Evolutionary conservation across 2,329 filamentous ascomycete genomes (phyloP).

Genomic region (Sarocladiaceae sp.): DNA sequence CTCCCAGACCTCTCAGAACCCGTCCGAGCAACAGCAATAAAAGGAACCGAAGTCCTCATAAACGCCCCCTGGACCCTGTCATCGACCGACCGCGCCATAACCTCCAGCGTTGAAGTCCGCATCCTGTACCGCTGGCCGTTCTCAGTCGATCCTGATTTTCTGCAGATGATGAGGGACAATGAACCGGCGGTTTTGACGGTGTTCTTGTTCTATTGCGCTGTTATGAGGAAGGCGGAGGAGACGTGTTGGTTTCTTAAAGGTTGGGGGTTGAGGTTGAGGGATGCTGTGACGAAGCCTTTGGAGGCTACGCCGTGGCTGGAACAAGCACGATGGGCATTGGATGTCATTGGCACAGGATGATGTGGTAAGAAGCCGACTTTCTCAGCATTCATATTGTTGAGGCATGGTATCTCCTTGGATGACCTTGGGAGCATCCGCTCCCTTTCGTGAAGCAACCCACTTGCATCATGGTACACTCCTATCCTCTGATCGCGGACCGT

Average conservation of each 20-base stretch:
- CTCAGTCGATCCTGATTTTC: background rate
- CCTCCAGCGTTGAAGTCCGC: background rate
- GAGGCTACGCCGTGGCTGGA: background rate
- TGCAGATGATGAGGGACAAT: background rate
- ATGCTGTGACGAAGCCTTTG: background rate
- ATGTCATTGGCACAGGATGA: background rate
- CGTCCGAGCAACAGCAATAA: background rate
- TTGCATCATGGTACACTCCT: too few relatives aligned
- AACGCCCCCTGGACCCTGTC: background rate
- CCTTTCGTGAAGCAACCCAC: too few relatives aligned
- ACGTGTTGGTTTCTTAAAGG: background rate
- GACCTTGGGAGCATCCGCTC: too few relatives aligned
- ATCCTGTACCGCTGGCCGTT: constrained; percentile 7
- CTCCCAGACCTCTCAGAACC: background rate
- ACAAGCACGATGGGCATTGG: background rate
- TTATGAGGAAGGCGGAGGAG: background rate
- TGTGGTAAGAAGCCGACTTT: too few relatives aligned
- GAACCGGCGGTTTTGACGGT: background rate
- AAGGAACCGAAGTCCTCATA: background rate
- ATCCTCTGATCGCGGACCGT: too few relatives aligned
- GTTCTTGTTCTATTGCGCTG: background rate
- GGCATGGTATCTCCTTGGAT: too few relatives aligned
- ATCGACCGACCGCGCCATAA: background rate
- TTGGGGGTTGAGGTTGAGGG: background rate
- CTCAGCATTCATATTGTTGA: too few relatives aligned